phyloP scores from a whole-genome alignment of 2,329 filamentous ascomycete species.

The Trichoderma citrinoviride region DNA sequence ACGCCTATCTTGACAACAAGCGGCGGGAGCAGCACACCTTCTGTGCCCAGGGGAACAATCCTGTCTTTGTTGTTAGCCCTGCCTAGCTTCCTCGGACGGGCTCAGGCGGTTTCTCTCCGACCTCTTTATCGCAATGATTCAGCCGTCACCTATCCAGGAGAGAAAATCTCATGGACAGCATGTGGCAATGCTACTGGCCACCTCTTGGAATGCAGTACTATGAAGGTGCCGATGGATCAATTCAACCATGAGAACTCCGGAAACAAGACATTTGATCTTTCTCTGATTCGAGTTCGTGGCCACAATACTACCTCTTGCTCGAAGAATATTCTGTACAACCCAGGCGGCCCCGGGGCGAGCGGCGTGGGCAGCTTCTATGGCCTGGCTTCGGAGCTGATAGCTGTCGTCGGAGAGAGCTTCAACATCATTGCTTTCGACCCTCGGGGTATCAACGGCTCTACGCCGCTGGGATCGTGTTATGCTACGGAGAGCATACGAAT shows the following conservation, averaged over 20 bases:
- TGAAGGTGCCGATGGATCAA: conserved; percentile 48
- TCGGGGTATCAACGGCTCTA: background rate
- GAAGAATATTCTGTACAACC: conserved; percentile 46
- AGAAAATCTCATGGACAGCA: conserved; percentile 39
- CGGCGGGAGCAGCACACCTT: background rate
- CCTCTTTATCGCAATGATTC: background rate
- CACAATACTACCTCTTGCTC: conserved; percentile 35
- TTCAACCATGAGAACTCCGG: conserved; percentile 36
- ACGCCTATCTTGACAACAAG: background rate
- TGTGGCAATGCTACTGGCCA: conserved; percentile 41
- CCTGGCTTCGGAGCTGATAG: conserved; percentile 37
- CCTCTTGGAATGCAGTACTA: conserved; percentile 42
- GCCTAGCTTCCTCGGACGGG: background rate
- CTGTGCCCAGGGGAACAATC: background rate
- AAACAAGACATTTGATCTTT: conserved; percentile 43
- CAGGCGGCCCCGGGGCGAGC: conserved; percentile 48
- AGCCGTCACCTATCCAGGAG: conserved; percentile 32
- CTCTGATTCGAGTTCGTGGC: conserved; percentile 45
- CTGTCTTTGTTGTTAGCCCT: background rate
- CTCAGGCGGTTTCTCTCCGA: background rate
- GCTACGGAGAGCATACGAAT: background rate
- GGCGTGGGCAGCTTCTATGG: conserved; percentile 40
- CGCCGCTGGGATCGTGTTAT: background rate
- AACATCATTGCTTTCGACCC: conserved; percentile 43
- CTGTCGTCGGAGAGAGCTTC: conserved; percentile 43